Evolutionary conservation across 192 early-diverging fungal genomes (phyloP).

Genomic region (Chytriomyces sp.): DNA sequence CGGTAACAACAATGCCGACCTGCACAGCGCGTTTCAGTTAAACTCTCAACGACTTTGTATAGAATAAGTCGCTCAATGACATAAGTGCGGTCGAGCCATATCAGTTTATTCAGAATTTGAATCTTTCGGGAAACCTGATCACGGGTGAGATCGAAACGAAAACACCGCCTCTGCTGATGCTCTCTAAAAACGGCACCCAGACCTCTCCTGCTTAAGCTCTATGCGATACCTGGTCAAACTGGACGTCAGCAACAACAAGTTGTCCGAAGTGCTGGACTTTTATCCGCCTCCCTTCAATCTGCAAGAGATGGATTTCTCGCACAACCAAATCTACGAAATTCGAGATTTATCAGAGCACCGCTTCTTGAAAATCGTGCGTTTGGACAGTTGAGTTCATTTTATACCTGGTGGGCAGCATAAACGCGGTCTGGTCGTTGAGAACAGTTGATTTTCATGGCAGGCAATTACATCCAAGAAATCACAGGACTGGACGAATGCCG

Average conservation of each 20-base stretch:
- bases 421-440: not conserved
- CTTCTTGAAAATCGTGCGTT: constrained; percentile 47
- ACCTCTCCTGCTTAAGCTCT: constrained; percentile 38
- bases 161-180: not conserved
- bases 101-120: constrained; percentile 48
- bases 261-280: constrained; percentile 43
- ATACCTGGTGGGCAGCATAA: not conserved
- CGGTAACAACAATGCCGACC: constrained; percentile 34
- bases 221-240: constrained; percentile 55
- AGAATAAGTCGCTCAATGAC: constrained; percentile 44
- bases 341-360: constrained; percentile 46
- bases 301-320: constrained; percentile 58
- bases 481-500: constrained; percentile 45
- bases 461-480: constrained; percentile 44
- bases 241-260: constrained; percentile 59
- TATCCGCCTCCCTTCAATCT: constrained; percentile 56
- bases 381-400: constrained; percentile 50
- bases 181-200: constrained; percentile 25
- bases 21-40: not conserved
- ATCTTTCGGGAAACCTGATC: constrained; percentile 55
- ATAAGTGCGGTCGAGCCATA: constrained; percentile 46
- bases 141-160: constrained; percentile 34
- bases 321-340: constrained; percentile 55
- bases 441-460: constrained; percentile 15
- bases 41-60: not conserved